Evolutionary conservation across 2,329 filamentous ascomycete species (phyloP), one percentile per base, ranked within the genome.

Genomic region (Pseudogymnoascus verrucosus): DNA sequence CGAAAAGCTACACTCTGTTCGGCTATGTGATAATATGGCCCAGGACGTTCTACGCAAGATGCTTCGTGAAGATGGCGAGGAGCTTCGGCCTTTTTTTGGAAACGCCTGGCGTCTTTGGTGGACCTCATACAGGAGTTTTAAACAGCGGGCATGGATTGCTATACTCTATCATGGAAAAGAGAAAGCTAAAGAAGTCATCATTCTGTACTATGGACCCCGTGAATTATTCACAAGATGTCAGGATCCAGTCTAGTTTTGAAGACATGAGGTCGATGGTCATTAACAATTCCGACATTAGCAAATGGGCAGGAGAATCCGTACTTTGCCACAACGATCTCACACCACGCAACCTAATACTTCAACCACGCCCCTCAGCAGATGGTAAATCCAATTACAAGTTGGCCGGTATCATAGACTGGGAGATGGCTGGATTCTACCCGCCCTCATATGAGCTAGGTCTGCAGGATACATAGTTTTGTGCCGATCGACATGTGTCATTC

Each of bases 271-370:
- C 64, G 26, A 61, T 36, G 61, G 23, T 65, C 37, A 66, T 69
- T 60, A 64, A 61, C 36, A 64, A 66, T 8, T 67, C 67, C 23
- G 66, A 68, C 31, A 67, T 68, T 28, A 64, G 65, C 7, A 64
- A 67, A 62, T 68, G 67, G 68, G 60, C 65, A 47, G 44, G 36
- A 62, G 68, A 69, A 68, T 67, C 67, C 31, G 66, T 69, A 10
- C 57, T 69, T 59, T 69, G 67, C 67, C 68, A 69, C 64, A 69
- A 69, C 64, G 66, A 69, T 61, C 66, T 65, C 44, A 68, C 21
- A 34, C 65, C 67, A 39, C 62, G 65, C 65, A 69, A 69, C 21
- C 39, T 69, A 42, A 69, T 66, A 39, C 61, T 65, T 44, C 34
- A 34, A 61, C 62, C 61, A 61, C 23, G 21, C 26, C 26, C 23